Evolutionary conservation across 306 rosid genomes (phyloP), one percentile per base, ranked within the genome.

Genomic region (Phaseolus lunatus): DNA sequence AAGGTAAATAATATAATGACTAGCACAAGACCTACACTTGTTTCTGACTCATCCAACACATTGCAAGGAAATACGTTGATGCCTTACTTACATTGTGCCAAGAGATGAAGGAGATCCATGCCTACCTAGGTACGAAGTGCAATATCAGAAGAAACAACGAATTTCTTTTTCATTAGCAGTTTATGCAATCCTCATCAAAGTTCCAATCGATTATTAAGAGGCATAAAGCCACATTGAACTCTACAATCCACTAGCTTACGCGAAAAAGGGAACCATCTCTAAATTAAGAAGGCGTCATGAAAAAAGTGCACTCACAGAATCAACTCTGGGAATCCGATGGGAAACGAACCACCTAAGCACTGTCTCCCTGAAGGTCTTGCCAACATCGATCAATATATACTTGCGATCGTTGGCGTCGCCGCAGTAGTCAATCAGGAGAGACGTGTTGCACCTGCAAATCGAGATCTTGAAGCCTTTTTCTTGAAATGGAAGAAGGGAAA

Each of bases 281-380:
- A 53, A 20, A 53, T 53, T 53, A 53, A 9, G 59, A 53, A 19
- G 58, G 27, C 26, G 26, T 53, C 31, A 3, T 11, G 6, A 58
- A 11, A 33, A 62, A 54, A 23, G 63, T 14, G 18, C 76, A 80
- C 97, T 89, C 84, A 95, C 98, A 59, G 97, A 92, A 89, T 95
- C 97, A 3, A 95, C 72, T 86, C 89, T 87, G 14, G 99, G 97
- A 84, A 95, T 90, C 89, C 80, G 86, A 82, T 90, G 87, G 63
- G 65, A 62, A 73, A 96, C 86, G 83, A 95, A 92, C 99, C 99
- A 95, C 72, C 99, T 77, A 26, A 95, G 96, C 19, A 95, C 99
- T 71, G 90, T 86, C 87, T 95, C 97, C 84, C 99, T 85, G 80
- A 95, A 92, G 0, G 99, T 89, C 88, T 95, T 95, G 39, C 99